These are phyloP conservation scores for Nicotiana tomentosiformis DNA, from an alignment of 257 asterid species.

Conservation along the genomic window DNA sequence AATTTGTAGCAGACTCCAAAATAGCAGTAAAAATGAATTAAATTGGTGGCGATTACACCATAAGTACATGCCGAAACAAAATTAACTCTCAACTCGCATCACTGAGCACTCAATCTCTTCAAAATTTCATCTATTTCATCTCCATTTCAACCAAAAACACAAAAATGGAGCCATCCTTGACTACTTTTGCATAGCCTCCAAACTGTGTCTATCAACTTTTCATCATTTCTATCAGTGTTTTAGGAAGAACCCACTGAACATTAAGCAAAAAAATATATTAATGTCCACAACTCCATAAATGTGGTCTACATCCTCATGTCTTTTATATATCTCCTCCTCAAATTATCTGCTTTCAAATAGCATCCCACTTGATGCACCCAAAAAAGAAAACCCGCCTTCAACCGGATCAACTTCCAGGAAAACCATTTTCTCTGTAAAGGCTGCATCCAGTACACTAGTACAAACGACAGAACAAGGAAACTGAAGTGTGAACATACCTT, in stretches of 20 bases:
- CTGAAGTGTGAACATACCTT: constrained; percentile 40
- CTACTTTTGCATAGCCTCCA: not conserved
- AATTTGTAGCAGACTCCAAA: not conserved
- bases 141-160: not conserved
- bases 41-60: not conserved
- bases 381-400: not conserved
- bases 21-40: not conserved
- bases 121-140: not conserved
- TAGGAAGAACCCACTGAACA: no score
- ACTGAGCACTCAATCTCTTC: not conserved
- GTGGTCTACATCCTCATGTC: no score
- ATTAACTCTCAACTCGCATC: not conserved
- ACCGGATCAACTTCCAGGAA: not conserved
- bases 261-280: no score
- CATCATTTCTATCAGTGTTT: not conserved
- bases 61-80: not conserved
- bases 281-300: no score
- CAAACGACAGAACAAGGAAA: not conserved
- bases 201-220: not conserved
- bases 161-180: not conserved
- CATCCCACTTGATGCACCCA: not conserved
- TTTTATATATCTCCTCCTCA: not conserved
- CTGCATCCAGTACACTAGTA: not conserved
- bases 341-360: not conserved
- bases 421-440: not conserved